Percentiles rank a stretch among this genome's conserved stretches.
phyloP scores from a whole-genome alignment of 1,284 basidiomycete species.

The Wallemia hederae region DNA sequence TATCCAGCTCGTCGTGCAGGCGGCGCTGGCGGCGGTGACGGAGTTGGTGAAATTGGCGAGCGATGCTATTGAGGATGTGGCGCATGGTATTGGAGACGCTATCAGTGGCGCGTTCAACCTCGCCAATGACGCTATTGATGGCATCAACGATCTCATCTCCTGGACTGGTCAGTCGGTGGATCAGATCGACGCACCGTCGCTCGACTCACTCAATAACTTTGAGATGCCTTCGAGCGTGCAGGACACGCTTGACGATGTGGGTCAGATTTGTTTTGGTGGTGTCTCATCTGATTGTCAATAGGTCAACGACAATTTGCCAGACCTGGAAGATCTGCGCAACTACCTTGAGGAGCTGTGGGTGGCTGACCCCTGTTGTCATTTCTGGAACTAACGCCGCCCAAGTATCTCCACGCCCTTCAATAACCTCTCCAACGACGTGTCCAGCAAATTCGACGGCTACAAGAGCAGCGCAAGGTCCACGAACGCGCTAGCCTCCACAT shows the following conservation, averaged over 20 bases:
- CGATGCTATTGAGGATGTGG: slow-evolving; percentile 28
- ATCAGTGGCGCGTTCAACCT: slow-evolving; percentile 40
- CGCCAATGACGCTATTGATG: slow-evolving; percentile 39
- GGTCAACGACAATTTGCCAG: slow-evolving; percentile 26
- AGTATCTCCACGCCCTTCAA: slow-evolving; percentile 66
- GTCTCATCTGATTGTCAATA: not conserved
- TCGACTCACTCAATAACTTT: slow-evolving; percentile 44
- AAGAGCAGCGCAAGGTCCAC: slow-evolving; percentile 28
- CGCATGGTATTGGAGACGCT: slow-evolving; percentile 28
- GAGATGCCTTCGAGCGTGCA: slow-evolving; percentile 52
- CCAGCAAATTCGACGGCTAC: slow-evolving; percentile 38
- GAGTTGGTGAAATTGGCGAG: slow-evolving; percentile 24
- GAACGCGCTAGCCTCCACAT: not conserved
- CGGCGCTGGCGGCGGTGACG: slow-evolving; percentile 48
- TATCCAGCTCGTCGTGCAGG: slow-evolving; percentile 59
- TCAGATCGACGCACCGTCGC: slow-evolving; percentile 25
- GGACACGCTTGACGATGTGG: slow-evolving; percentile 26
- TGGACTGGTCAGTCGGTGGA: slow-evolving; percentile 4
- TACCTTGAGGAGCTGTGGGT: slow-evolving; percentile 40
- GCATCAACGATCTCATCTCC: slow-evolving; percentile 39
- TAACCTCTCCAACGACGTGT: slow-evolving; percentile 53
- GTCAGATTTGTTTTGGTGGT: not conserved
- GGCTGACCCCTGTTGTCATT: not conserved
- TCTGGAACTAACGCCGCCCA: not conserved
- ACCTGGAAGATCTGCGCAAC: slow-evolving; percentile 40